Evolutionary conservation across 257 asterid species (phyloP), one percentile per base, ranked within the genome.

Genomic region (Nicotiana otophora): DNA sequence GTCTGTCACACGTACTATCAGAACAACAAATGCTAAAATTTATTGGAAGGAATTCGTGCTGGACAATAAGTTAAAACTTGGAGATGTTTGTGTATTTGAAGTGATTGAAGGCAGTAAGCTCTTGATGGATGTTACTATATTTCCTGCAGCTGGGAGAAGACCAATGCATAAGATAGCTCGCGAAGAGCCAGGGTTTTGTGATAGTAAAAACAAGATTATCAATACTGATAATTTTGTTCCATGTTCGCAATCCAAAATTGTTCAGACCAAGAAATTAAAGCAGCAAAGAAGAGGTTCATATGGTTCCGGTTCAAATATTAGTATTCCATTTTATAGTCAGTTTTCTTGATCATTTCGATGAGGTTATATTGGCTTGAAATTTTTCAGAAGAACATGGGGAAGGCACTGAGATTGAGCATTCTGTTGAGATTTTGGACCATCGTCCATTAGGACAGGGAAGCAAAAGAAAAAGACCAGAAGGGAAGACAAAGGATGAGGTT

Each of bases 11-110:
- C 57, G 6, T 62, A 10, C 11, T 23, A 20, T 26, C 48, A 5
- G n/a, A 6, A 1, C 19, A 23, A 1, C 3, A 6, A 9, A 34
- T 16, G 74, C 69, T 5, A 10, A 17, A 19, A 0, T 79, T 23
- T 15, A 4, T 62, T 64, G 70, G 70, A 12, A 28, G 16, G 36
- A 34, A 64, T 64, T 64, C 10, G 39, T 28, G n/a, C 19, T 26
- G 2, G 70, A 64, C 4, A 64, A 64, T 64, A 5, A 28, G 70
- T 64, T 64, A 64, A 64, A 64, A 64, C 3, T 12, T 28, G 70
- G 70, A 28, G 70, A 64, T 64, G 70, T 64, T 28, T 64, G 70
- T 39, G 78, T 70, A 10, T 70, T 70, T 70, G 78, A 70, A 70
- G 78, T 69, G 78, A 10, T 10, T 36, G 10, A 9, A 8, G 77